A percentile compares a stretch with the other conserved stretches of the same genome.
Conservation (phyloP, 108 stramenopile species). For the Conticribra weissflogii region DNA sequence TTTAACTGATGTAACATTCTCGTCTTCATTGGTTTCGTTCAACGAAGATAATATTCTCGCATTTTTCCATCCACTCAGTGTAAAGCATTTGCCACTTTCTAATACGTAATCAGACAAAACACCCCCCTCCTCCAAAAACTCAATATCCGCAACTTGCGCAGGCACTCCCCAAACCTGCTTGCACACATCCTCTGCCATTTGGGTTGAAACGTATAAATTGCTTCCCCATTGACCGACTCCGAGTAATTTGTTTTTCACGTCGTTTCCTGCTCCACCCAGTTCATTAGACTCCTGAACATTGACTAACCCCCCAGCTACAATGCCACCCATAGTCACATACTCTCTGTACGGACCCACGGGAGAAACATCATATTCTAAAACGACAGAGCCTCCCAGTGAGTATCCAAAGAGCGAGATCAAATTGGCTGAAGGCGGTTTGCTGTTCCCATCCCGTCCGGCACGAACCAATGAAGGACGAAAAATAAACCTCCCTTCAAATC, state of each 20-base stretch:
- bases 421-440: slow-evolving; percentile 20
- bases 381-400: slow-evolving; percentile 55
- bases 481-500: slow-evolving; percentile 58
- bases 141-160: slow-evolving; percentile 54
- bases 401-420: slow-evolving; percentile 57
- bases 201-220: slow-evolving; percentile 53
- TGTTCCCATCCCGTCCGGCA: slow-evolving; percentile 1
- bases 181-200: slow-evolving; percentile 58
- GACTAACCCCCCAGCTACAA: slow-evolving; percentile 35
- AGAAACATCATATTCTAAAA: slow-evolving; percentile 59
- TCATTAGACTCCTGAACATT: slow-evolving; percentile 7
- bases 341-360: slow-evolving; percentile 68
- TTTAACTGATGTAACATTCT: slow-evolving; percentile 7
- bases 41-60: slow-evolving; percentile 25
- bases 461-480: slow-evolving; percentile 59
- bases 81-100: slow-evolving; percentile 19
- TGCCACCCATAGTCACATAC: slow-evolving; percentile 55
- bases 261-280: neutral
- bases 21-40: neutral
- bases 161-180: slow-evolving; percentile 55
- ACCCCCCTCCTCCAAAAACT: slow-evolving; percentile 34
- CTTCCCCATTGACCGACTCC: slow-evolving; percentile 63
- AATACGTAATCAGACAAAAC: slow-evolving; percentile 12
- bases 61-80: slow-evolving; percentile 52
- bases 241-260: slow-evolving; percentile 6